Base-by-base conservation (phyloP, 768 basidiomycete genomes). In the Mycena vitilis region DNA sequence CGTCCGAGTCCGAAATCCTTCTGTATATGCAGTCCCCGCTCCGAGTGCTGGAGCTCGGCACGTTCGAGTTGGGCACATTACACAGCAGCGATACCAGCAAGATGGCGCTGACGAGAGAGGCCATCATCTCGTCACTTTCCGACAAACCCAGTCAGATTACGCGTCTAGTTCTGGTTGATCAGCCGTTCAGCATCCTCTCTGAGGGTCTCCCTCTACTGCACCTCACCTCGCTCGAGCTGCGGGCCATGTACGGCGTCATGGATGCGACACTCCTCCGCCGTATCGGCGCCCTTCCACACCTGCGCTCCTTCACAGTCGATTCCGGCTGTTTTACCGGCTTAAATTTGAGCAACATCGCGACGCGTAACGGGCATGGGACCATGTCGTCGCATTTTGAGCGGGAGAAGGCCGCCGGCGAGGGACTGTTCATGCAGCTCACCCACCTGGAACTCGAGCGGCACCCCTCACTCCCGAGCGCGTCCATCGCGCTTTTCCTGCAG, bases 21-120 rank as follows among this genome's bases (percentile, higher is more conserved):
- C 47, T 64, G 15, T 64, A 56, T 30, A 22, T 64, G 63, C 63
- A 64, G 36, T 64, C 63, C 12, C 63, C 63, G 15, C 44, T 64
- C 1, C 44, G 12, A 1, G n/a, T 20, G 8, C 30, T 64, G 5
- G 63, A 64, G 47, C 54, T 64, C 71, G 47, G 74, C 70, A 22
- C 38, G 38, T 40, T 40, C 22, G 54, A 40, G 37, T 12, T 18
- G 12, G 54, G 54, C 4, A 56, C 54, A 9, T 22, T 56, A 15
- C 22, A 40, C 25, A 23, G 57, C 57, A 25, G 16, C 3, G 57
- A 47, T 30, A 44, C 57, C 36, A 18, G 38, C 2, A 13, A 15
- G 5, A 56, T 56, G 54, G 54, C 54, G 5, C 18, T 34, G 11
- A 56, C 54, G n/a, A n/a, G 54, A 11, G 54, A 56, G 4, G 38